Evolutionary conservation across 441 rosid species (phyloP), one percentile per base, ranked within the genome.

Genomic region (Brassica hybrid): DNA sequence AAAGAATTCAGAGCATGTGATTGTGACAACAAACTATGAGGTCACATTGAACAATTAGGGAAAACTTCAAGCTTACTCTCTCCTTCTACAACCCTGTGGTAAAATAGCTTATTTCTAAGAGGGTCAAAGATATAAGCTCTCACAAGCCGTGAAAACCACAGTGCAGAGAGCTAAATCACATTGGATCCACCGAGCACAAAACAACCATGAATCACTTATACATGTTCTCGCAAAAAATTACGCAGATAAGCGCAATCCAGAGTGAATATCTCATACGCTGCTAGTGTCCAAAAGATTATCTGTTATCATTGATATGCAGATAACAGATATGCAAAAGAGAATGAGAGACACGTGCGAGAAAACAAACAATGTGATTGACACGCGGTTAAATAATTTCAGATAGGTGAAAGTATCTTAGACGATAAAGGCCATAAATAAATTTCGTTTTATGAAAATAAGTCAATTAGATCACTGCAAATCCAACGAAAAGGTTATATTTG

Each of bases 161-260:
- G 63, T 21, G 36, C 45, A 34, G 21, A 34, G 21, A 38, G 8
- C 2, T 6, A 61, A 61, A 36, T 6, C 27, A 30, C 38, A 60
- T n/a, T 61, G 38, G 50, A 30, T 58, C 23, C 52, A 17, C 10
- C 6, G 16, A 45, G 61, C 73, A 68, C n/a, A 69, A 66, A 30
- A 48, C 63, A 48, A 12, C 3, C 73, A 70, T 59, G 56, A 48
- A 12, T 3, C 73, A 57, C 21, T 32, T 59, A 60, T 60, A 60
- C 38, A 60, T 60, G 13, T 25, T 25, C 18, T 25, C 10, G 1
- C 64, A 12, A 59, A 59, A 23, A 2, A 25, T 25, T 13, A 73
- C 54, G 57, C 64, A 52, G 9, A 18, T 16, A 41, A 8, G 25
- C 11, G 14, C 27, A 67, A 48, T 8, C 25, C 61, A 57, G 43